Base-by-base conservation (phyloP, 148 eudicot genomes). In the Fagopyrum esculentum region DNA sequence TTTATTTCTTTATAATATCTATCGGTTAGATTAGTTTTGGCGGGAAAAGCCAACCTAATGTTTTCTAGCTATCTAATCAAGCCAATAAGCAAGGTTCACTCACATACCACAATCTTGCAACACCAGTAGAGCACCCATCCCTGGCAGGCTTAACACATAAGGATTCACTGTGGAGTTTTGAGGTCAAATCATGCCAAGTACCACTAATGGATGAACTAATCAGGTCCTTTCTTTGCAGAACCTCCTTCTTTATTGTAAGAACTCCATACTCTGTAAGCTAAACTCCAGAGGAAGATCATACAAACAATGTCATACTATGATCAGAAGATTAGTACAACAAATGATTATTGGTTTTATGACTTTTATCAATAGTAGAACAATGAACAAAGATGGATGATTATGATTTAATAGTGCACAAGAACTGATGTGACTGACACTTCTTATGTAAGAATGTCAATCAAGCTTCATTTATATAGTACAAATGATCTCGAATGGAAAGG, bases 101-200 rank as follows among this genome's bases (percentile, higher is more conserved):
- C 43, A 69, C 87, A 60, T 83, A 93, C 98, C 93, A 84, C 48
- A 93, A 83, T 81, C 96, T 86, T 74, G 96, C 98, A 76, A 93
- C 98, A 69, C 98, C 98, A 79, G 96, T 93, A 45, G 98, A 93
- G 83, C 98, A 93, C 60, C 98, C 98, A 85, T 93, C 98, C 82
- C 87, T 89, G 43, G 89, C 89, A 73, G 98, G 98, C 82, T 93
- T 93, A 72, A 93, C 74, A 77, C 98, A 93, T 29, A 93, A 69
- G 71, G 89, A 86, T 81, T 88, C 83, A 82, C 89, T 81, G 63
- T 84, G 83, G 69, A 93, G 88, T 79, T 84, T 91, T 76, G 83
- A 77, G 73, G 85, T 88, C 83, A 93, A 77, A 26, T 84, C 89
- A 52, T 80, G 83, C 97, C 98, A 93, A 30, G 75, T 80, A 10